phyloP scores from a whole-genome alignment of 495 filamentous ascomycete species.

The Sabuloglossum arenarium region DNA sequence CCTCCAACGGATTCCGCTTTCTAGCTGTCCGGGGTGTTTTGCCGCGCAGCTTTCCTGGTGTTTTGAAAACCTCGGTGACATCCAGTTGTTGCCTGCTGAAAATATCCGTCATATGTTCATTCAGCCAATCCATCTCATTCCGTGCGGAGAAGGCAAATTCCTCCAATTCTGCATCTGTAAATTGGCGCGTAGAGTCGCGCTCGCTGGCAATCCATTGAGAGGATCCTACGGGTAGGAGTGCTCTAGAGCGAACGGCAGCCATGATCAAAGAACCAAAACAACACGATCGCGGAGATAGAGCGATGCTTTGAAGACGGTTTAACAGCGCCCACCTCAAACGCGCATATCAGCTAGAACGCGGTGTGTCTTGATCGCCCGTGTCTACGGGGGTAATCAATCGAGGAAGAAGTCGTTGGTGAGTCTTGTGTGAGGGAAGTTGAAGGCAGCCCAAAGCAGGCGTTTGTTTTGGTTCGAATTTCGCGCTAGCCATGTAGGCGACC shows the following conservation, averaged over 20 bases:
- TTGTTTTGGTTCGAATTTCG: constrained; percentile 4
- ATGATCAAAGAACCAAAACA: constrained; percentile 13
- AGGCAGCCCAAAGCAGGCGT: background rate
- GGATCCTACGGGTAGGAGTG: constrained; percentile 38
- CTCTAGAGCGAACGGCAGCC: constrained; percentile 25
- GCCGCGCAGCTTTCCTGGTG: constrained; percentile 78
- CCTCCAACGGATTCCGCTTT: constrained; percentile 42
- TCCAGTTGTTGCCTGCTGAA: constrained; percentile 77
- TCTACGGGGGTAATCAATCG: background rate
- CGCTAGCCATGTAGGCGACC: background rate
- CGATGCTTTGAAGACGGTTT: background rate
- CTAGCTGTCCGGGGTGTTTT: constrained; percentile 75
- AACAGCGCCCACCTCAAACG: background rate
- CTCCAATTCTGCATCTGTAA: constrained; percentile 55
- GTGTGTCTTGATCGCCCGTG: background rate
- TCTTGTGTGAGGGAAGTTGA: background rate
- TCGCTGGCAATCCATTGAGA: constrained; percentile 46
- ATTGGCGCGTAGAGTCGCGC: constrained; percentile 37
- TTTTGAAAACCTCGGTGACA: constrained; percentile 86
- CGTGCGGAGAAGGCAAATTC: constrained; percentile 75
- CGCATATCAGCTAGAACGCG: background rate
- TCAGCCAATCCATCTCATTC: constrained; percentile 88
- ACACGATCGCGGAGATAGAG: background rate
- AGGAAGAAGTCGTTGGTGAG: background rate
- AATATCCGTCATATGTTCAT: constrained; percentile 91